Evolutionary conservation across 2,329 filamentous ascomycete genomes (phyloP), one percentile per base, ranked within the genome.

Genomic region (Drechmeria coniospora): DNA sequence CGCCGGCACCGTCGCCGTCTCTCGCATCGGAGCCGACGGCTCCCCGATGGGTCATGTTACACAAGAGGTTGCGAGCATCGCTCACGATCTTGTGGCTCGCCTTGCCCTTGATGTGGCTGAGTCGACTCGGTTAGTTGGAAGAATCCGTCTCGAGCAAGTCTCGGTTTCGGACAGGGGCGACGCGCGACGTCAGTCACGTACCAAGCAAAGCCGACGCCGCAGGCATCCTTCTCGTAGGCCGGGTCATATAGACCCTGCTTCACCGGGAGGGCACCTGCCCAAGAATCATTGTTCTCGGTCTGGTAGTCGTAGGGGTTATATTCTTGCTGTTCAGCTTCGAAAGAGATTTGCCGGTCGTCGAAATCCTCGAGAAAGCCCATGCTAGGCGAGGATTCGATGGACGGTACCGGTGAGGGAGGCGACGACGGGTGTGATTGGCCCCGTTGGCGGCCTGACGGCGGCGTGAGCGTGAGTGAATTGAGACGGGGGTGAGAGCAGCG

Each of bases 21-120:
- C 90, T 79, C 49, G 84, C 84, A 65, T 98, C 90, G 35, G 90
- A 95, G 44, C 90, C 90, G 45, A 95, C 87, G 38, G 90, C 90
- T 66, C 90, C 90, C 54, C 90, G 79, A 66, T 98, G 90, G 67
- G 90, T 95, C 90, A 98, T 98, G 70, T 98, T 95, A 69, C 90
- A 98, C 38, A 98, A 75, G 36, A 98, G 68, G 58, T 86, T 92
- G 31, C 36, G 36, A 18, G 26, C 87, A 92, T 95, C 87, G 59
- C 80, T 93, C 38, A 95, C 79, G 49, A 95, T 95, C 54, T 95
- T 98, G 69, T 95, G 90, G 65, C 86, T 95, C 37, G 86, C 58
- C 57, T 81, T 79, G 64, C 90, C 90, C 67, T 95, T 95, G 59
- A 95, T 95, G 57, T 95, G 81, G 63, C 83, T 92, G 43, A 33